Conservation (phyloP, 371 early-diverging fungal genomes). For the Quaeritorhiza haematococci region DNA sequence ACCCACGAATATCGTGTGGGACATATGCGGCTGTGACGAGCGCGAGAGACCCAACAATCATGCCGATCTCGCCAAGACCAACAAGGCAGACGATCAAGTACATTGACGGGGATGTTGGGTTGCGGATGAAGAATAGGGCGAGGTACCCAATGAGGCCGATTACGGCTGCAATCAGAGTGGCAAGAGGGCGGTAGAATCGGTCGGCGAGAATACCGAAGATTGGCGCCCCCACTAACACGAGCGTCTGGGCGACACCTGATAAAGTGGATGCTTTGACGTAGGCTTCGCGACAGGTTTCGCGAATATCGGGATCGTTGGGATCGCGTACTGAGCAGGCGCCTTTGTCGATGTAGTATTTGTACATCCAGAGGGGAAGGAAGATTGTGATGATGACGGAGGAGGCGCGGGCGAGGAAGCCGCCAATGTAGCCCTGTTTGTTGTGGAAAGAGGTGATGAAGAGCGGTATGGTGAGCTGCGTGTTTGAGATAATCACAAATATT, state of each 20-base stretch:
- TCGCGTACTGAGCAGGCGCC: constrained; percentile 6
- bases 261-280: constrained; percentile 54
- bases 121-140: constrained; percentile 49
- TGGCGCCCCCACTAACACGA: constrained; percentile 65
- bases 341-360: constrained; percentile 15
- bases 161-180: constrained; percentile 49
- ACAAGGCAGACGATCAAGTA: constrained; percentile 51
- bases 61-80: constrained; percentile 71
- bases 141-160: constrained; percentile 56
- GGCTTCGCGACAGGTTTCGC: constrained; percentile 31
- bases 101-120: constrained; percentile 51
- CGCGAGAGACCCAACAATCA: constrained; percentile 67
- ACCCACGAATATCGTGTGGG: constrained; percentile 51
- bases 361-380: constrained; percentile 71
- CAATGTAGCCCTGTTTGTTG: constrained; percentile 33
- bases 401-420: constrained; percentile 56
- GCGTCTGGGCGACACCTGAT: constrained; percentile 65
- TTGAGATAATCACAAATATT: too few relatives aligned
- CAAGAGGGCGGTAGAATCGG: constrained; percentile 39
- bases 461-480: too few relatives aligned
- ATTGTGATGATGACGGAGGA: constrained; percentile 70
- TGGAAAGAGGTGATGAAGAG: too few relatives aligned
- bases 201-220: constrained; percentile 40
- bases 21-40: constrained; percentile 52
- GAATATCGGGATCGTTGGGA: constrained; percentile 19